phyloP scores from a whole-genome alignment of 179 eudicot genomes.

The Patellifolia procumbens region DNA sequence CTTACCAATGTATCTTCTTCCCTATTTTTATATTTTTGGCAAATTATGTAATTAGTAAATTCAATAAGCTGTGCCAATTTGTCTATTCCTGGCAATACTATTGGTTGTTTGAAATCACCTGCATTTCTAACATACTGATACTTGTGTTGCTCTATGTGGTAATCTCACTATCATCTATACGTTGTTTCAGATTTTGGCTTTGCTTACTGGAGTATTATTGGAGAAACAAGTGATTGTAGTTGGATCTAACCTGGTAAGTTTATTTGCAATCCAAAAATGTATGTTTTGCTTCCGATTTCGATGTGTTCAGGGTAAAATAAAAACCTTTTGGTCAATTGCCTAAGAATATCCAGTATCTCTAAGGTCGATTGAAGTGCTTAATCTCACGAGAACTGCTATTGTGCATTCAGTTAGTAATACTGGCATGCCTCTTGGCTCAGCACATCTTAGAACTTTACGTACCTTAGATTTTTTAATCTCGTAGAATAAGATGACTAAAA shows the following conservation, averaged over 20 bases:
- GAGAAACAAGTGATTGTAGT: slow-evolving; percentile 84
- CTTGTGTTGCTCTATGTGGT: not conserved
- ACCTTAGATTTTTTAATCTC: not conserved
- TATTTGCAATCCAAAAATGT: slow-evolving; percentile 6
- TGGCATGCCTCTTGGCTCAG: not conserved
- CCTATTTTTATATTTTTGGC: not conserved
- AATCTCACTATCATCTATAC: slow-evolving; percentile 4
- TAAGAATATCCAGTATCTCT: not conserved
- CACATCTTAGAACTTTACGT: not conserved
- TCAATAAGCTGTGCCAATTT: no score
- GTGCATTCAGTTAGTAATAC: not conserved
- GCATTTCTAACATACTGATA: slow-evolving; percentile 3
- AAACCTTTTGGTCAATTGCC: not conserved
- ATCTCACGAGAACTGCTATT: not conserved
- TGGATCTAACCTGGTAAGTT: slow-evolving; percentile 79
- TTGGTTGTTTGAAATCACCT: not conserved
- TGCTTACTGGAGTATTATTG: slow-evolving; percentile 79
- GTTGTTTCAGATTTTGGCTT: slow-evolving; percentile 67
- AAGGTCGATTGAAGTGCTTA: not conserved
- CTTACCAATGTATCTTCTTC: not conserved
- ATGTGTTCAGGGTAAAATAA: not conserved
- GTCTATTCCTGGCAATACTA: not conserved
- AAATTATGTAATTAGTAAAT: not conserved
- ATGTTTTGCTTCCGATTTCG: not conserved
- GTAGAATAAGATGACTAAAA: not conserved